These are phyloP conservation scores for Melastoma malabathricum DNA, from an alignment of 345 rosid genomes.

Conservation along the genomic window DNA sequence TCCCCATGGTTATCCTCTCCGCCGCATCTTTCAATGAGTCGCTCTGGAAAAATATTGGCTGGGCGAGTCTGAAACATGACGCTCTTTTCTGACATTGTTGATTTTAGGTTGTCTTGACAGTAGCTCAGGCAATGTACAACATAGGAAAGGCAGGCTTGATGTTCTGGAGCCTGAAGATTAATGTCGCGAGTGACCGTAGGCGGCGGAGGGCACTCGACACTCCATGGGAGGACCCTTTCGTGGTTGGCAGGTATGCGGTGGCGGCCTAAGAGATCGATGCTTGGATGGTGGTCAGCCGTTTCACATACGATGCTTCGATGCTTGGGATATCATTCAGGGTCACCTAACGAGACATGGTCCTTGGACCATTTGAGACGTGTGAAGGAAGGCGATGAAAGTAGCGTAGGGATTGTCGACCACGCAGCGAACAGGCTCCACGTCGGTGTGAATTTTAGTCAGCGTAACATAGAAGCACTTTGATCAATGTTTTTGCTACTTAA, in stretches of 20 bases:
- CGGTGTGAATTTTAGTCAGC: too few species aligned
- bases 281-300: constrained; percentile 24
- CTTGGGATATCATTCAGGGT: constrained; percentile 11
- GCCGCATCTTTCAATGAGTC: constrained; percentile 28
- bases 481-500: too few species aligned
- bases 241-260: constrained; percentile 23
- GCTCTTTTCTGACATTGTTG: background rate
- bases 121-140: constrained; percentile 45
- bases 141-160: constrained; percentile 30
- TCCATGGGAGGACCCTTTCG: constrained; percentile 33
- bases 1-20: constrained; percentile 24
- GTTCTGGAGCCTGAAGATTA: constrained; percentile 34
- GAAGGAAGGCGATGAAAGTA: constrained; percentile 33
- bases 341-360: constrained; percentile 22
- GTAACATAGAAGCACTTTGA: too few species aligned
- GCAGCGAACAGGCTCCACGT: too few species aligned
- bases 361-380: constrained; percentile 29
- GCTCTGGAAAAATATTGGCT: constrained; percentile 29
- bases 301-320: constrained; percentile 20
- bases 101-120: constrained; percentile 32
- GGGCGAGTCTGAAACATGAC: constrained; percentile 8
- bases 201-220: constrained; percentile 37
- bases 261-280: constrained; percentile 30
- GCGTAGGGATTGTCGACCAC: constrained; percentile 6
- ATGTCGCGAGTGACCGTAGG: constrained; percentile 33